A percentile compares a stretch with the other conserved stretches of the same genome.
Conservation (phyloP, 805 yeast genomes). For the Saccharomycopsis vini region DNA sequence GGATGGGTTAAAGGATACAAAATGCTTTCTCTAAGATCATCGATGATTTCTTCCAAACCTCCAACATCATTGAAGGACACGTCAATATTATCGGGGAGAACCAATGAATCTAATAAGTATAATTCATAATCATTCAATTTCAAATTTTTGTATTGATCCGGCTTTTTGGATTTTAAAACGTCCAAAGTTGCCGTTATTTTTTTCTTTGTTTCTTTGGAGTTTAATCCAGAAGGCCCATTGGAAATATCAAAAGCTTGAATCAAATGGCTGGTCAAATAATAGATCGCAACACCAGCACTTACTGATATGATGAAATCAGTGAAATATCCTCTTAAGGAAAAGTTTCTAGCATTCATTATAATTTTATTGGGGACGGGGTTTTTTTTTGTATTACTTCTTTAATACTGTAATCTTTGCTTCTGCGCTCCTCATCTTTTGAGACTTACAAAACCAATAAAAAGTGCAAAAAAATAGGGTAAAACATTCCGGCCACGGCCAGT, state of each 20-base stretch:
- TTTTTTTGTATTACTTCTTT: no score
- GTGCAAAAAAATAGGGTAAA: background rate
- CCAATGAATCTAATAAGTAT: constrained; percentile 65
- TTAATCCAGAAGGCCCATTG: constrained; percentile 35
- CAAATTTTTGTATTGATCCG: constrained; percentile 37
- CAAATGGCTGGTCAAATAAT: constrained; percentile 45
- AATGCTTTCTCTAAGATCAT: constrained; percentile 81
- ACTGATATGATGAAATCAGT: constrained; percentile 42
- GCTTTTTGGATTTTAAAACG: constrained; percentile 49
- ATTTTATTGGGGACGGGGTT: background rate
- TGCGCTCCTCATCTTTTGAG: background rate
- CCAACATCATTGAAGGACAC: constrained; percentile 79
- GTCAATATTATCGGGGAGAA: constrained; percentile 75
- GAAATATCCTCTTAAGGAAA: constrained; percentile 30
- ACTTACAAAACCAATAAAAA: no score
- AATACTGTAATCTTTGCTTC: background rate
- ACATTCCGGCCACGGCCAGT: no score
- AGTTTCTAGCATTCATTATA: constrained; percentile 17
- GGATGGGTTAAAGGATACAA: constrained; percentile 78
- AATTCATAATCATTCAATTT: constrained; percentile 67
- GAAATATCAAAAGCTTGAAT: constrained; percentile 22
- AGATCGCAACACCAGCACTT: constrained; percentile 64
- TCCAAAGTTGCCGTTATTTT: constrained; percentile 50
- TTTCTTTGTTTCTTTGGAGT: constrained; percentile 51
- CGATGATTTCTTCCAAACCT: constrained; percentile 74